A percentile compares a stretch with the other conserved stretches of the same genome.
phyloP scores from a whole-genome alignment of 441 rosid species.

The Sinapis alba region DNA sequence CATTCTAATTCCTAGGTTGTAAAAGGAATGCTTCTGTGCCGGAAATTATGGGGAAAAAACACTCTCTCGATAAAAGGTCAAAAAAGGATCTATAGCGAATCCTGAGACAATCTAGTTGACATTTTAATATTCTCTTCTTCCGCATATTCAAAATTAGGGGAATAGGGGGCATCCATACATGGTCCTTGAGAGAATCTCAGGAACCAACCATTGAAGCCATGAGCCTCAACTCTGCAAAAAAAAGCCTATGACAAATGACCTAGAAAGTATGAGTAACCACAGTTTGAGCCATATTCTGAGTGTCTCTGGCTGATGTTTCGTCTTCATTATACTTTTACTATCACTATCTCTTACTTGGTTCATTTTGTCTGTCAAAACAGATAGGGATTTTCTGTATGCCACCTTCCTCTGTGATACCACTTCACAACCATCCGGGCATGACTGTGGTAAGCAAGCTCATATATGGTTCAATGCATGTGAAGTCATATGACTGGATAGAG shows the following conservation, averaged over 20 bases:
- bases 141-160: conserved; percentile 30
- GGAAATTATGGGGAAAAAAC: neutral
- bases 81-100: neutral
- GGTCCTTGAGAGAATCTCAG: conserved; percentile 36
- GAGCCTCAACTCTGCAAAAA: conserved; percentile 38
- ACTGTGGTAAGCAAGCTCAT: conserved; percentile 94
- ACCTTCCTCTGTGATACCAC: conserved; percentile 87
- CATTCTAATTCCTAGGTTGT: neutral
- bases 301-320: neutral
- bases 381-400: conserved; percentile 98
- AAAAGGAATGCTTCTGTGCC: conserved; percentile 7
- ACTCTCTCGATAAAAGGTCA: neutral
- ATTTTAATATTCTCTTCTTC: conserved; percentile 19
- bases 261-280: conserved; percentile 39
- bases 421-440: conserved; percentile 99
- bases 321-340: neutral
- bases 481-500: conserved; percentile 86
- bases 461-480: conserved; percentile 79
- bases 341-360: conserved; percentile 1
- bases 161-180: conserved; percentile 32
- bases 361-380: conserved; percentile 48
- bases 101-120: conserved; percentile 21
- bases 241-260: conserved; percentile 38
- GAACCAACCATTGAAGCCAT: conserved; percentile 33
- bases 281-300: conserved; percentile 11